A percentile compares a stretch with the other conserved stretches of the same genome.
Evolutionary conservation across 306 rosid species (phyloP).

Genomic region (Mucuna pruriens): DNA sequence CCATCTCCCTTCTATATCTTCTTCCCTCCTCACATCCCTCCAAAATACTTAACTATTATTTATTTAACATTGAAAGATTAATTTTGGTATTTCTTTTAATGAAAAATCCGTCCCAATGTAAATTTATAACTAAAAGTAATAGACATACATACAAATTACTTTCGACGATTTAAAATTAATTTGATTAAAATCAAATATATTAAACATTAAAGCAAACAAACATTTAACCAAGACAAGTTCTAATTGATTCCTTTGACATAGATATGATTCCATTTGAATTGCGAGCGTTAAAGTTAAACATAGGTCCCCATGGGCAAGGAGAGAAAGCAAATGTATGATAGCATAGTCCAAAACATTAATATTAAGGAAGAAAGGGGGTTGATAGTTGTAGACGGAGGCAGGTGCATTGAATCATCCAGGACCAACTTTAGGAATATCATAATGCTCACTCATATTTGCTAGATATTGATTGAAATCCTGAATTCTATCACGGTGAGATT

Average conservation of each 20-base stretch:
- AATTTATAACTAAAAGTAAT: background rate
- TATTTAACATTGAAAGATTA: no score
- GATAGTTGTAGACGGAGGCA: background rate
- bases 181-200: no score
- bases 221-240: no score
- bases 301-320: background rate
- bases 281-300: no score
- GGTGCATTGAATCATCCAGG: constrained; percentile 68
- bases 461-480: constrained; percentile 97
- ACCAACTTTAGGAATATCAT: constrained; percentile 97
- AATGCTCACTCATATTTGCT: constrained; percentile 99
- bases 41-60: no score
- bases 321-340: constrained; percentile 9
- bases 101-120: background rate
- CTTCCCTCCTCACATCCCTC: no score
- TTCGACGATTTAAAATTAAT: no score
- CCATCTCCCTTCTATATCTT: no score
- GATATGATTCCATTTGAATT: no score
- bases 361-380: constrained; percentile 29
- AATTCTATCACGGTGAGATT: constrained; percentile 95
- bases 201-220: no score
- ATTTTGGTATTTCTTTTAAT: background rate
- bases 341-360: constrained; percentile 3
- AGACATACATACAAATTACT: background rate
- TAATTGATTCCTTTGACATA: no score